These are phyloP conservation scores for Gautieria morchelliformis DNA, from an alignment of 768 basidiomycete species.

Conservation along the genomic window DNA sequence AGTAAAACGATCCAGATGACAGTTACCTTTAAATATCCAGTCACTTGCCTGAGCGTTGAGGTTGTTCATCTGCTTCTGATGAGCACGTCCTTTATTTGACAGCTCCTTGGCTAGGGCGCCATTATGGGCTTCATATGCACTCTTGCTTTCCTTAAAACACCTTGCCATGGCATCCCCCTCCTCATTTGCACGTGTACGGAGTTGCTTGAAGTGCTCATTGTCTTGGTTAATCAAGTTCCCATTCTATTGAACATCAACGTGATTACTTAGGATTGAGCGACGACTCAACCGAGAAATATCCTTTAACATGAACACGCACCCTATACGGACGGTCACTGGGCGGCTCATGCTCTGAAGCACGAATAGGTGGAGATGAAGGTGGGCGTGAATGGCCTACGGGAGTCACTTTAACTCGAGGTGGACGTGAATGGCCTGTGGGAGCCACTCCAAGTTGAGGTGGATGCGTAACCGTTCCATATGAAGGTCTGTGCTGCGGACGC, in stretches of 20 bases:
- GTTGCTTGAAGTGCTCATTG: conserved; percentile 55
- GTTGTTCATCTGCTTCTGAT: conserved; percentile 67
- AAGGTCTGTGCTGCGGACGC: not conserved
- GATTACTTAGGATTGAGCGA: no score
- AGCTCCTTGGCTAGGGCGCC: conserved; percentile 76
- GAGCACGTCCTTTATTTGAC: conserved; percentile 69
- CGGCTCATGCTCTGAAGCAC: not conserved
- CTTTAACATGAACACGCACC: not conserved
- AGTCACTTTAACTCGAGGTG: not conserved
- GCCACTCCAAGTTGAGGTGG: not conserved
- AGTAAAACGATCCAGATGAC: not conserved
- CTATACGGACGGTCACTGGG: not conserved
- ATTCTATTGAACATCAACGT: conserved; percentile 16
- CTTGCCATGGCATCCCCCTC: conserved; percentile 74
- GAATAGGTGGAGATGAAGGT: not conserved
- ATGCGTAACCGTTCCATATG: not conserved
- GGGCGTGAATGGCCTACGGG: not conserved
- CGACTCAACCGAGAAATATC: not conserved
- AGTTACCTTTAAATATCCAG: conserved; percentile 73
- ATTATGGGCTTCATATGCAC: conserved; percentile 64
- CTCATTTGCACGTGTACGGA: conserved; percentile 67
- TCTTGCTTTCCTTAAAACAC: conserved; percentile 61
- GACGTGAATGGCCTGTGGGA: no score
- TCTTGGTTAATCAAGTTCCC: conserved; percentile 45
- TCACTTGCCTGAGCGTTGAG: conserved; percentile 75